These are phyloP conservation scores for Microdochium trichocladiopsis DNA, from an alignment of 2,329 filamentous ascomycete genomes.

Conservation along the genomic window DNA sequence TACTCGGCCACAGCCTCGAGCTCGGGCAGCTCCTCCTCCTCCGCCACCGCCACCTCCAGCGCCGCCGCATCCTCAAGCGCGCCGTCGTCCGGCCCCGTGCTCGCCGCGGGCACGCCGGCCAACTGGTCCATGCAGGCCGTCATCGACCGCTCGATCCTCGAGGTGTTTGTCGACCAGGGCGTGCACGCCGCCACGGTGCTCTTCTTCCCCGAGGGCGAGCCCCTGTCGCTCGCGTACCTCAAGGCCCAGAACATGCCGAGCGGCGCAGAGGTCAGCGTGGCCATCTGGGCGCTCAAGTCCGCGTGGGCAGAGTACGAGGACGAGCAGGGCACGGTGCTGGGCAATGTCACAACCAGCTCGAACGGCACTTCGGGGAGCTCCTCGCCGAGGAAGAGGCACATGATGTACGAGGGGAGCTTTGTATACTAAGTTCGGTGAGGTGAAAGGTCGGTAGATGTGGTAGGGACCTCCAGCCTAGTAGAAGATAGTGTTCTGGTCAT, in stretches of 20 bases:
- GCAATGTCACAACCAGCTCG: conserved; percentile 11
- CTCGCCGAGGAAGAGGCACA: conserved; percentile 7
- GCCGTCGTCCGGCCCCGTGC: too few species aligned
- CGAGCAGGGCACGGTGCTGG: conserved; percentile 13
- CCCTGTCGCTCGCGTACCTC: conserved; percentile 28
- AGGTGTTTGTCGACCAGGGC: conserved; percentile 47
- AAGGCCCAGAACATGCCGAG: conserved; percentile 22
- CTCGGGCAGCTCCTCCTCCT: not conserved
- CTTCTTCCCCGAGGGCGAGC: conserved; percentile 37
- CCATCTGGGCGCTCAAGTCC: conserved; percentile 28
- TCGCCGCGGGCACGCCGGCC: not conserved
- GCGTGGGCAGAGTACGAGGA: conserved; percentile 22
- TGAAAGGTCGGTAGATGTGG: not conserved
- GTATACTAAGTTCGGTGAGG: conserved; percentile 1
- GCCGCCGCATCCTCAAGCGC: not conserved
- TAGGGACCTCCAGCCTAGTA: too few species aligned
- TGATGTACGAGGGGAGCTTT: conserved; percentile 10
- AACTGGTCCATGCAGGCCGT: conserved; percentile 33
- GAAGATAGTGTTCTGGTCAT: too few species aligned
- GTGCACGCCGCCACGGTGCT: conserved; percentile 39
- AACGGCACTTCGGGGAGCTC: not conserved
- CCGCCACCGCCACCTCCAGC: not conserved
- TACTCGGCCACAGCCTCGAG: not conserved
- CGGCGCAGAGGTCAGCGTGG: conserved; percentile 25
- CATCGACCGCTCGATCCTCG: conserved; percentile 46